Evolutionary conservation across 257 asterid genomes (phyloP), one percentile per base, ranked within the genome.

Genomic region (Solanum ahanhuiri): DNA sequence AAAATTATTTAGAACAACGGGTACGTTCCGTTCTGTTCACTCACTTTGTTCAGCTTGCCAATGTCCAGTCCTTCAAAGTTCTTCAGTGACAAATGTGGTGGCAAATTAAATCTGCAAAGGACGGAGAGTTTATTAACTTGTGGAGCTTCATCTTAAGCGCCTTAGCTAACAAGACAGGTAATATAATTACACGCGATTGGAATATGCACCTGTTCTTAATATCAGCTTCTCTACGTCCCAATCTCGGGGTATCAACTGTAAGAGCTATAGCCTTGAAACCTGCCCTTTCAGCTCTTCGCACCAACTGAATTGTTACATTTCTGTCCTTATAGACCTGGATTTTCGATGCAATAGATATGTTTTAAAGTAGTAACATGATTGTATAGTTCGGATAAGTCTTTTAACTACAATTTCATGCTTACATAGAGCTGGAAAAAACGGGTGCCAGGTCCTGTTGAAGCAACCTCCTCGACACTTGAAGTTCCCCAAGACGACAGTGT

Each of bases 181-280:
- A 14, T 83, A 37, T 23, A 64, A 60, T 83, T 39, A 39, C 71
- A 83, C 37, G 7, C 25, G 6, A 35, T 64, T 18, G 23, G 63
- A 71, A 23, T 64, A 83, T 23, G 37, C 45, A 96, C 98, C 98
- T 92, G 90, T 95, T 95, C 94, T 94, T 96, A 30, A 96, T 96
- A 88, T 96, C 98, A 88, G 98, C 90, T 66, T 96, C 98, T 86
- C 98, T 89, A 66, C 98, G 98, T 67, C 98, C 98, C 90, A 94
- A 85, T 89, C 93, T 91, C 1, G 98, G 98, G 73, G 98, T 93
- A 85, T 96, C 98, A 64, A 94, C 98, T 1, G 98, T 94, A 75
- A 96, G 98, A 67, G 98, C 98, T 60, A 96, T 94, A 90, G 98
- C 98, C 94, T 94, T 96, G 90, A 94, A 96, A 70, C 98, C 98